Base-by-base conservation (phyloP, 2,329 filamentous ascomycete species). In the Elsinoe australis region DNA sequence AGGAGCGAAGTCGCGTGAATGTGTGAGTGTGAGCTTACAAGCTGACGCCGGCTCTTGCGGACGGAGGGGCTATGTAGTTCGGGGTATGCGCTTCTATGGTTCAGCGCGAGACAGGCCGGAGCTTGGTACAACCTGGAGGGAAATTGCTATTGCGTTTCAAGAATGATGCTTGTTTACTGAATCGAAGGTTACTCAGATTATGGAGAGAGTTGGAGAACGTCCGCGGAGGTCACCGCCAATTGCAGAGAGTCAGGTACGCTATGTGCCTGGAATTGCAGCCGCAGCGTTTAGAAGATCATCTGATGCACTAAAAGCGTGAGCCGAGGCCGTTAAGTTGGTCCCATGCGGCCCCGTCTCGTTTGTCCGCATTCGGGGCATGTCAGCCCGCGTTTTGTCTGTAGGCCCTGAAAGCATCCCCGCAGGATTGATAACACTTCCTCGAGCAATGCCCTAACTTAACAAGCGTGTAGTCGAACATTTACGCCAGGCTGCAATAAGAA, bases 211-310 rank as follows among this genome's bases (percentile, higher is more conserved):
- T 29, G 26, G 26, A 29, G 26, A 6, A 29, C 6, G 7, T 6
- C 26, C 12, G 26, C 26, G 21, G 39, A 18, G 39, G 39, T 44
- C 39, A 44, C 39, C 39, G 39, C 39, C 39, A 31, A 14, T 44
- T 32, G 26, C 39, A 26, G 39, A 29, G 24, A 31, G 39, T 44
- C 39, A 44, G 39, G 39, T 32, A 44, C 39, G 39, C 39, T 44
- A 7, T 19, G 28, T 31, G 28, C 17, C 17, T 31, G 28, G n/a
- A 19, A 24, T 44, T 29, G n/a, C 8, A 44, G 21, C 24, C 10
- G 21, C 15, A 10, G 39, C 39, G 24, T 44, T 44, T 14, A n/a
- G 31, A 10, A 44, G 39, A 44, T 44, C 39, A 44, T 31, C 29
- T 44, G 39, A 44, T 26, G 39, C 39, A 14, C 39, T 32, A 10